Percentiles rank a stretch among this genome's conserved stretches.
Evolutionary conservation across 768 basidiomycete genomes (phyloP).

Genomic region (Leucogyrophana mollusca): DNA sequence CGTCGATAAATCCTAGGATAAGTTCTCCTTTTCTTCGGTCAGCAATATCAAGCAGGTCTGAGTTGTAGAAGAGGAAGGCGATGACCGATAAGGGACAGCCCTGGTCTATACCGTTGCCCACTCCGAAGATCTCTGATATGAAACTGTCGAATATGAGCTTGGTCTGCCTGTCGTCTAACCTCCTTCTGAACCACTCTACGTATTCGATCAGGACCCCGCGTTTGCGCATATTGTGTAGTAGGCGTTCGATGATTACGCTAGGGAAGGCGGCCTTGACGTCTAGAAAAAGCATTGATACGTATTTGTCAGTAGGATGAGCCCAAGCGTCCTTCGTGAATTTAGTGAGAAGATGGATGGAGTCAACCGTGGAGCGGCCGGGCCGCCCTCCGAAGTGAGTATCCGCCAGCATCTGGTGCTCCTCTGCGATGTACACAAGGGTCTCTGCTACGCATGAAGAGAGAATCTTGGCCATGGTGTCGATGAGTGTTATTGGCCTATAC

Average conservation of each 20-base stretch:
- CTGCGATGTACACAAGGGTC: constrained; percentile 1
- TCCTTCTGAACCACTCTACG: constrained; percentile 1
- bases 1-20: constrained; percentile 29
- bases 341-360: background rate
- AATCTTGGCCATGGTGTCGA: constrained; percentile 16
- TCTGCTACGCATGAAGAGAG: constrained; percentile 7
- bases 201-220: constrained; percentile 10
- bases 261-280: constrained; percentile 9
- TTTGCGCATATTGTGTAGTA: constrained; percentile 11
- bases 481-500: constrained; percentile 34
- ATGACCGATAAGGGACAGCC: constrained; percentile 31
- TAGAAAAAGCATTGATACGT: constrained; percentile 1
- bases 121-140: constrained; percentile 10
- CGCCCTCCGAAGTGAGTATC: background rate
- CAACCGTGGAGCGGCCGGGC: background rate
- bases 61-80: constrained; percentile 32
- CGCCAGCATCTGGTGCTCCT: background rate
- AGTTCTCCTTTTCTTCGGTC: constrained; percentile 9
- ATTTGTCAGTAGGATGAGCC: background rate
- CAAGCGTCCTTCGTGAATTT: background rate
- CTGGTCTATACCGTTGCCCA: constrained; percentile 28
- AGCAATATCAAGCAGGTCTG: constrained; percentile 17
- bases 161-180: background rate
- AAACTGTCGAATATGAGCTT: constrained; percentile 21
- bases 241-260: background rate